Percentiles rank a stretch among this genome's conserved stretches.
phyloP scores from a whole-genome alignment of 495 filamentous ascomycete species.

The Amniculicola lignicola region DNA sequence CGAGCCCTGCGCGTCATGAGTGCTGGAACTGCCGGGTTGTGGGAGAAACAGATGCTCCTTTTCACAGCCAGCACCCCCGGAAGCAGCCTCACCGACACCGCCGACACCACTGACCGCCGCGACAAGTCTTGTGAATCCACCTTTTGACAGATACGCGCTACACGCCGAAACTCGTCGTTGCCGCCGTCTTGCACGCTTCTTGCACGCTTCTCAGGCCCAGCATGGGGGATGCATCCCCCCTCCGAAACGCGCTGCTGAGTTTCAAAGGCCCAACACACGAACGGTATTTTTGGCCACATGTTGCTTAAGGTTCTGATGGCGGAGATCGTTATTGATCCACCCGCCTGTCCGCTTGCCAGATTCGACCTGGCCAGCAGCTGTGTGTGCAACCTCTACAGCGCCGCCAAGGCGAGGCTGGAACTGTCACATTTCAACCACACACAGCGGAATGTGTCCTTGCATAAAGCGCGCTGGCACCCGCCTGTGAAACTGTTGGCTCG shows the following conservation, averaged over 20 bases:
- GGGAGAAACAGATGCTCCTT: neutral
- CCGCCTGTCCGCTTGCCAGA: neutral
- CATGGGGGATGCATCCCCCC: too few relatives aligned
- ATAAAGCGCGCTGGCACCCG: constrained; percentile 6
- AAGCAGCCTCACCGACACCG: neutral
- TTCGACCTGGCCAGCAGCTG: too few relatives aligned
- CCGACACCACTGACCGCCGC: neutral
- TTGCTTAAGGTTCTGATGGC: neutral
- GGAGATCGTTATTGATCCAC: constrained; percentile 21
- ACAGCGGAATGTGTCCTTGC: constrained; percentile 8
- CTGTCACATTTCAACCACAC: too few relatives aligned
- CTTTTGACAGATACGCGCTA: neutral
- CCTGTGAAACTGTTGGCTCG: too few relatives aligned
- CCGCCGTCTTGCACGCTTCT: neutral
- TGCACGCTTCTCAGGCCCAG: neutral
- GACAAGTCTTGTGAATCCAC: neutral
- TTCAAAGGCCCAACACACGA: too few relatives aligned
- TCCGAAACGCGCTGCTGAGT: constrained; percentile 10
- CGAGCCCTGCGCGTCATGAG: constrained; percentile 25
- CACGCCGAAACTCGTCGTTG: neutral
- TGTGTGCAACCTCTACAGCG: too few relatives aligned
- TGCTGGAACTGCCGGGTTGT: constrained; percentile 22
- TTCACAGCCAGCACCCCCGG: neutral
- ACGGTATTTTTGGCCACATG: constrained; percentile 9
- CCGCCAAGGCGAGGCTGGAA: constrained; percentile 24